phyloP scores from a whole-genome alignment of 768 basidiomycete genomes.

The Leccinum subgranulosum region DNA sequence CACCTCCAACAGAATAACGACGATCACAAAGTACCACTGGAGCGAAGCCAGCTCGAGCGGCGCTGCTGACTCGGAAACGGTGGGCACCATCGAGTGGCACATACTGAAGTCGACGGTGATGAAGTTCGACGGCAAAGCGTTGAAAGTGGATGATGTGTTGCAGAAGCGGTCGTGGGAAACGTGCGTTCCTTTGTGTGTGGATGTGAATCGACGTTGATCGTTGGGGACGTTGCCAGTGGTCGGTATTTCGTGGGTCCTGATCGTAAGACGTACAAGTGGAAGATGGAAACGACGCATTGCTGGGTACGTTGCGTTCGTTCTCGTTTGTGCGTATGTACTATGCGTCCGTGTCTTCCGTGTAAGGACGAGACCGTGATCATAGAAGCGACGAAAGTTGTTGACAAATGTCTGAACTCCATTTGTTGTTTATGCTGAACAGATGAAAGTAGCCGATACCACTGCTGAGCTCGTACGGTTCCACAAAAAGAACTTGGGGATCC shows the following conservation, averaged over 20 bases:
- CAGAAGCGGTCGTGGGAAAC: constrained; percentile 12
- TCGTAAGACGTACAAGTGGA: constrained; percentile 32
- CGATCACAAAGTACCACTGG: constrained; percentile 24
- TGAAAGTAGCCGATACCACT: constrained; percentile 16
- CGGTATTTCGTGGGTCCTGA: constrained; percentile 33
- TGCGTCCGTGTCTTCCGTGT: too few relatives aligned
- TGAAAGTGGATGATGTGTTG: constrained; percentile 10
- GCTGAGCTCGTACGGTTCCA: constrained; percentile 23
- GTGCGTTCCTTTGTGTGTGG: constrained; percentile 7
- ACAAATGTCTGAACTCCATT: too few relatives aligned
- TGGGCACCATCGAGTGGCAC: constrained; percentile 27
- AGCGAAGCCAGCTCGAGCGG: constrained; percentile 2
- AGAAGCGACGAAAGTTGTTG: too few relatives aligned
- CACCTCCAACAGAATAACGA: constrained; percentile 21
- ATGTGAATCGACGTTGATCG: not conserved
- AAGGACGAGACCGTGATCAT: too few relatives aligned
- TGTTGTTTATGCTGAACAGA: constrained; percentile 2
- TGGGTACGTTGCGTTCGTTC: constrained; percentile 18
- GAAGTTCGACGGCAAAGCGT: constrained; percentile 15
- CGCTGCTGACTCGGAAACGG: constrained; percentile 13
- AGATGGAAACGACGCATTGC: constrained; percentile 21
- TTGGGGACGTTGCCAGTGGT: constrained; percentile 15
- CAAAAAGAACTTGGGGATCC: constrained; percentile 20
- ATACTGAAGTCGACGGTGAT: constrained; percentile 1
- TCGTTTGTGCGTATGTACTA: not conserved